Conservation (phyloP, 2,329 filamentous ascomycete species). For the Xylariaceae sp. region DNA sequence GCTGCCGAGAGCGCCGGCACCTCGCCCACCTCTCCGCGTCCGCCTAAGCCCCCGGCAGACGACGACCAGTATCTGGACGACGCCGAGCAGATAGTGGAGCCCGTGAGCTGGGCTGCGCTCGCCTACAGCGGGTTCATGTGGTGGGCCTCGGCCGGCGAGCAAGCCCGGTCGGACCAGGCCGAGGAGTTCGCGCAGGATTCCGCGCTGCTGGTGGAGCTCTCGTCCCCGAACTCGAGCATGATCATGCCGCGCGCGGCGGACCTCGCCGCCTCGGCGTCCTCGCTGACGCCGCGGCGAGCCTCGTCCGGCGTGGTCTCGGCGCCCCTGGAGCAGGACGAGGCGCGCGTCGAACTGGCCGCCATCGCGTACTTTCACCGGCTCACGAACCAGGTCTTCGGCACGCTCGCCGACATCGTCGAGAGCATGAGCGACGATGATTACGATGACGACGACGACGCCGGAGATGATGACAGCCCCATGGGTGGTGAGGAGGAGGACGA, state of each 20-base stretch:
- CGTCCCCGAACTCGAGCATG: constrained; percentile 20
- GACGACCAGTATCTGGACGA: constrained; percentile 16
- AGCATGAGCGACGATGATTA: constrained; percentile 24
- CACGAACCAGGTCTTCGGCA: constrained; percentile 57
- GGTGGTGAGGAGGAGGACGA: constrained; percentile 30
- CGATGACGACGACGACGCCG: constrained; percentile 34
- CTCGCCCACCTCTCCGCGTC: constrained; percentile 15
- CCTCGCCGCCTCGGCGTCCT: constrained; percentile 37
- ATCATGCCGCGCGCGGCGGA: constrained; percentile 22
- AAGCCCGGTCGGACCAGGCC: constrained; percentile 51
- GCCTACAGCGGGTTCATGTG: constrained; percentile 82
- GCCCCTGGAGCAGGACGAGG: constrained; percentile 32
- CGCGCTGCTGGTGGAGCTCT: constrained; percentile 46
- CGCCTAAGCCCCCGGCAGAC: constrained; percentile 8
- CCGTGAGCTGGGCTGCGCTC: constrained; percentile 61
- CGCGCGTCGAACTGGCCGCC: constrained; percentile 57
- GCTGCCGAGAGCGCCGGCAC: constrained; percentile 8
- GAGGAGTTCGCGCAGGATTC: constrained; percentile 50
- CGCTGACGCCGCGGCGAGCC: constrained; percentile 31
- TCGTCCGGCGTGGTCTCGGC: constrained; percentile 12
- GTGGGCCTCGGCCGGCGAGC: constrained; percentile 81
- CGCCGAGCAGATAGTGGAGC: constrained; percentile 45
- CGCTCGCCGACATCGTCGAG: constrained; percentile 55
- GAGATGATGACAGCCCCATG: constrained; percentile 25
- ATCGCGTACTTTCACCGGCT: constrained; percentile 77